Percentiles rank a stretch among this genome's conserved stretches.
phyloP scores from a whole-genome alignment of 2,329 filamentous ascomycete species.

The Clarireedia paspali region DNA sequence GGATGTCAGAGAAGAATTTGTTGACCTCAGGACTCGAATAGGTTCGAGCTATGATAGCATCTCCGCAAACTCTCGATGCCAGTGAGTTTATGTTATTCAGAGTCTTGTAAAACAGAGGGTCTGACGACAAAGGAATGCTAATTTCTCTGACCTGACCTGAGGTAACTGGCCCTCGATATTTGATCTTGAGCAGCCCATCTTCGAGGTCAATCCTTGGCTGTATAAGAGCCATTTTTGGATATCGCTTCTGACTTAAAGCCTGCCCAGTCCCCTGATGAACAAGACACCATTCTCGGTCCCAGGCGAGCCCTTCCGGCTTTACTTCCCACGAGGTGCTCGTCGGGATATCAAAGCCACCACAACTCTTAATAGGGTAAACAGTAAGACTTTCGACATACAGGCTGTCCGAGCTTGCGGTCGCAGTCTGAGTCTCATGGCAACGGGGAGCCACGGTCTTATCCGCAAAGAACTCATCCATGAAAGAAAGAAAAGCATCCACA shows the following conservation, averaged over 20 bases:
- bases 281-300: slow-evolving; percentile 96
- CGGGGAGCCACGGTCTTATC: slow-evolving; percentile 12
- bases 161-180: slow-evolving; percentile 34
- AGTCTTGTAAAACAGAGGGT: slow-evolving; percentile 49
- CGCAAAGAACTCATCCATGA: slow-evolving; percentile 60
- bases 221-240: slow-evolving; percentile 81
- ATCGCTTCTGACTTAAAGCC: slow-evolving; percentile 80
- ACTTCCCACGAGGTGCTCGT: slow-evolving; percentile 63
- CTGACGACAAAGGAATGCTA: slow-evolving; percentile 56
- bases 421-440: neutral
- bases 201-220: slow-evolving; percentile 66
- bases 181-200: slow-evolving; percentile 56
- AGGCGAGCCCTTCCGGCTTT: slow-evolving; percentile 72
- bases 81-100: slow-evolving; percentile 33
- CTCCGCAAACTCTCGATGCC: slow-evolving; percentile 73
- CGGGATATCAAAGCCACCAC: slow-evolving; percentile 69
- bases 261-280: slow-evolving; percentile 79
- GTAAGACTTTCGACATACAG: slow-evolving; percentile 56
- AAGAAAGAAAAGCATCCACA: slow-evolving; percentile 62
- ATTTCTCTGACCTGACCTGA: slow-evolving; percentile 32
- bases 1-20: slow-evolving; percentile 65
- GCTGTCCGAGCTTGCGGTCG: neutral
- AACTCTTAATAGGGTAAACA: slow-evolving; percentile 93
- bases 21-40: slow-evolving; percentile 63
- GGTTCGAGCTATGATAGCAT: slow-evolving; percentile 60